Percentiles rank a stretch among this genome's conserved stretches.
phyloP scores from a whole-genome alignment of 495 filamentous ascomycete genomes.

The Talaromyces wortmannii region DNA sequence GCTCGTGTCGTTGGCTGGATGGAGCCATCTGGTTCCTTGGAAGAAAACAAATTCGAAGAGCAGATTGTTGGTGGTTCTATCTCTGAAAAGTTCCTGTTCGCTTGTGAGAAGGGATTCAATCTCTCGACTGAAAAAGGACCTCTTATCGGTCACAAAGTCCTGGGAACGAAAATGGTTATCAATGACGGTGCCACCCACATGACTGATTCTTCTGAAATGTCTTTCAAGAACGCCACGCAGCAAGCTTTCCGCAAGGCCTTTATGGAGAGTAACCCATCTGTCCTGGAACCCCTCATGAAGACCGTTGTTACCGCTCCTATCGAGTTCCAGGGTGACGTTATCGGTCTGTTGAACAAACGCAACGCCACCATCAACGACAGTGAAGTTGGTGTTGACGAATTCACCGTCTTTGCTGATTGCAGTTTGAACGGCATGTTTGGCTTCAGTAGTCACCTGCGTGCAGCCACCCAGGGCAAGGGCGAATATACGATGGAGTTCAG shows the following conservation, averaged over 20 bases:
- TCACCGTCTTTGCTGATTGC: conserved; percentile 90
- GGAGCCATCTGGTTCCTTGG: conserved; percentile 70
- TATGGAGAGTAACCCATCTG: conserved; percentile 62
- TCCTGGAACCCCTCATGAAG: conserved; percentile 98
- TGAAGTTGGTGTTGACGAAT: conserved; percentile 91
- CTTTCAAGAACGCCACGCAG: conserved; percentile 95
- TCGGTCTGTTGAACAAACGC: conserved; percentile 93
- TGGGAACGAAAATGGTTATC: conserved; percentile 84
- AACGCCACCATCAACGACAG: conserved; percentile 93
- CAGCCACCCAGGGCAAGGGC: conserved; percentile 95
- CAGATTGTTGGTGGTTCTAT: conserved; percentile 86
- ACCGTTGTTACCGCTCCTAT: conserved; percentile 90
- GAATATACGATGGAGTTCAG: conserved; percentile 99
- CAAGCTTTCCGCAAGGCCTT: conserved; percentile 98
- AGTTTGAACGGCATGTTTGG: conserved; percentile 96
- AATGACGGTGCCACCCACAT: conserved; percentile 98
- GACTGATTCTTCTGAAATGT: conserved; percentile 95
- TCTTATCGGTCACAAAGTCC: conserved; percentile 86
- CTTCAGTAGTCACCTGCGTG: conserved; percentile 82
- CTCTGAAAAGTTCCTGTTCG: conserved; percentile 90
- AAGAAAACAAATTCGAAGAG: conserved; percentile 78
- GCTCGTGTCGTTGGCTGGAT: conserved; percentile 90
- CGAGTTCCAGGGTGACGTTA: conserved; percentile 97
- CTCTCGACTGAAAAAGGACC: conserved; percentile 81
- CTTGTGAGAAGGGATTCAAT: conserved; percentile 95